Evolutionary conservation across 1,284 basidiomycete species (phyloP).

Genomic region (Inonotus hispidus): DNA sequence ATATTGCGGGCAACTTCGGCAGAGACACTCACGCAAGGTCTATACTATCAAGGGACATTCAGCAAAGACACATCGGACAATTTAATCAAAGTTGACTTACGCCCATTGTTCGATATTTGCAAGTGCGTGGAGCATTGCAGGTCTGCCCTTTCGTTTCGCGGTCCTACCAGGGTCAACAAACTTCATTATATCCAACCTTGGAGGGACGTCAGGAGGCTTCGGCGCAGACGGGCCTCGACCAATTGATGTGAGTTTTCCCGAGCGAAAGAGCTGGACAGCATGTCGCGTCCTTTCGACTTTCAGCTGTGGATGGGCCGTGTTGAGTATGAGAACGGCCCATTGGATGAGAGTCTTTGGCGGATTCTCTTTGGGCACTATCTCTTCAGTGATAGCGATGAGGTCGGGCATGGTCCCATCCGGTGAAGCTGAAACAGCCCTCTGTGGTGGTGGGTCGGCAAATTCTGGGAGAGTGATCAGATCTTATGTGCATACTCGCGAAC

Average conservation of each 20-base stretch:
- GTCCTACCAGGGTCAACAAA: slow-evolving; percentile 61
- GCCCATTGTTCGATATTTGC: slow-evolving; percentile 94
- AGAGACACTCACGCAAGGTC: slow-evolving; percentile 60
- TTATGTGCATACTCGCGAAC: neutral
- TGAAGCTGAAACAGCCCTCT: slow-evolving; percentile 28
- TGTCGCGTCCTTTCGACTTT: slow-evolving; percentile 69
- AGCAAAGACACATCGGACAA: neutral
- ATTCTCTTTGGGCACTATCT: slow-evolving; percentile 43
- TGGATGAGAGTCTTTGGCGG: slow-evolving; percentile 62
- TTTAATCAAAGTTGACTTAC: slow-evolving; percentile 43
- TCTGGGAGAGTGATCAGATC: slow-evolving; percentile 35
- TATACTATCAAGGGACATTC: slow-evolving; percentile 40
- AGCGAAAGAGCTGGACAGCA: slow-evolving; percentile 65
- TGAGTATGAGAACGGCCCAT: slow-evolving; percentile 73
- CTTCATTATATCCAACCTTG: slow-evolving; percentile 52
- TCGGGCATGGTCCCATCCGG: slow-evolving; percentile 20
- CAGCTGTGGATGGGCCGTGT: slow-evolving; percentile 63
- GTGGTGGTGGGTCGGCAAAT: slow-evolving; percentile 64
- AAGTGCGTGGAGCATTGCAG: slow-evolving; percentile 75
- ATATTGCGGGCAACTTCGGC: neutral
- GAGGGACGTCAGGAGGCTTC: slow-evolving; percentile 63
- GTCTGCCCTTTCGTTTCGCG: slow-evolving; percentile 60
- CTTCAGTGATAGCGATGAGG: slow-evolving; percentile 22
- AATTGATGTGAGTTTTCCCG: slow-evolving; percentile 60
- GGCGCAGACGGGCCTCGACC: slow-evolving; percentile 52